Evolutionary conservation across 73 alveolate genomes (phyloP).

Genomic region (Paraurostyla sp.): DNA sequence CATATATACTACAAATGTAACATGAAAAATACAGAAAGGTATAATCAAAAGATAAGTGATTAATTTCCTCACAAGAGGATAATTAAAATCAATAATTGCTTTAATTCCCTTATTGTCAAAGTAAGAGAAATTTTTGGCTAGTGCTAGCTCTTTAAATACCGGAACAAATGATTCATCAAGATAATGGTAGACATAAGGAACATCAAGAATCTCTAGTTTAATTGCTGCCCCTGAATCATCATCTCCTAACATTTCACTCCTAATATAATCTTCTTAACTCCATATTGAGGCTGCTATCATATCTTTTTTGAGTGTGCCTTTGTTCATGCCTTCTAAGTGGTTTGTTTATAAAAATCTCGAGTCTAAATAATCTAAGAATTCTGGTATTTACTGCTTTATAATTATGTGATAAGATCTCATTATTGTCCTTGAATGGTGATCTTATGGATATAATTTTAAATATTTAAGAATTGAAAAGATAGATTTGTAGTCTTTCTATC

Average conservation of each 20-base stretch:
- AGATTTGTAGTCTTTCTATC: not conserved
- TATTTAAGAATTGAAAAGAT: not conserved
- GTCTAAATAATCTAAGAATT: not conserved
- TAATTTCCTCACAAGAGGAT: not conserved
- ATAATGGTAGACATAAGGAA: not conserved
- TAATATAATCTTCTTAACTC: not conserved
- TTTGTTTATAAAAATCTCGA: not conserved
- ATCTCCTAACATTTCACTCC: not conserved
- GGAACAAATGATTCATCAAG: not conserved
- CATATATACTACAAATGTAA: not conserved
- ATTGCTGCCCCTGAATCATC: not conserved
- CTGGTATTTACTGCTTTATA: not conserved
- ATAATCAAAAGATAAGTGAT: not conserved
- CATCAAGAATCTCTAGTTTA: not conserved
- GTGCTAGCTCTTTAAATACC: not conserved
- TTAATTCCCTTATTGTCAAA: not conserved
- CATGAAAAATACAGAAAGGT: not conserved
- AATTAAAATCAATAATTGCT: not conserved
- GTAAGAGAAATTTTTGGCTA: not conserved
- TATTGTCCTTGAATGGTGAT: constrained; percentile 4
- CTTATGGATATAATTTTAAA: not conserved
- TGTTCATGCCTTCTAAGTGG: not conserved
- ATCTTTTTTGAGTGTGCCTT: not conserved
- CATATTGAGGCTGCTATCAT: not conserved
- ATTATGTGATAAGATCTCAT: not conserved